Base-by-base conservation (phyloP, 768 basidiomycete genomes). In the Leucocoprinus sp. region DNA sequence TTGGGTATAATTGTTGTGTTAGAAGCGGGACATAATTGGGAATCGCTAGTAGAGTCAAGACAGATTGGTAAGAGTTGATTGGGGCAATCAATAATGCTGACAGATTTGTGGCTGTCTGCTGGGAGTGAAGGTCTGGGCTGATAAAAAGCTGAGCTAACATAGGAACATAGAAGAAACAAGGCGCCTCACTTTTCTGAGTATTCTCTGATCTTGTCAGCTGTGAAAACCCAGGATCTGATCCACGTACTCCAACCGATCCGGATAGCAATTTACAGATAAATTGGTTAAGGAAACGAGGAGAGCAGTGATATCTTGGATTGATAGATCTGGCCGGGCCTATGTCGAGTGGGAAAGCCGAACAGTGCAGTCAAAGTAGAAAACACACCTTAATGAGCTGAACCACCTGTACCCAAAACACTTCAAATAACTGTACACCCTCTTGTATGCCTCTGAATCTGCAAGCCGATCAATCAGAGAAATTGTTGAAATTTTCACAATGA, bases 391-490 rank as follows among this genome's bases (percentile, higher is more conserved):
- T 93, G 21, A 99, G 78, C 60, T 96, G 86, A 8, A 98, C 93
- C 4, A 98, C 91, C 61, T 99, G 96, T 52, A 87, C 83, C 95
- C 96, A 99, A 61, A 98, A 99, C 8, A 98, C 93, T 60, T 99
- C 96, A 51, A 99, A 99, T 41, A 99, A 65, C 58, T 85, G 89
- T 18, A 96, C 96, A 53, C 97, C 76, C 60, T 93, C 88, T 6
- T 96, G 96, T 34, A 98, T 82, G 15, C 96, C 96, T 61, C 96
- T 71, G 69, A 96, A 98, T 64, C 82, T 0, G 96, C 96, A 9
- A 99, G 71, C 11, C 95, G 80, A 65, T 99, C 96, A 55, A 99
- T 96, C 22, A 99, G 75, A 0, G 95, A n/a, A n/a, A n/a, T n/a
- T n/a, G n/a, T n/a, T n/a, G n/a, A n/a, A n/a, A n/a, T n/a, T n/a